Conservation (phyloP, 306 rosid species). For the Rosa chinensis region DNA sequence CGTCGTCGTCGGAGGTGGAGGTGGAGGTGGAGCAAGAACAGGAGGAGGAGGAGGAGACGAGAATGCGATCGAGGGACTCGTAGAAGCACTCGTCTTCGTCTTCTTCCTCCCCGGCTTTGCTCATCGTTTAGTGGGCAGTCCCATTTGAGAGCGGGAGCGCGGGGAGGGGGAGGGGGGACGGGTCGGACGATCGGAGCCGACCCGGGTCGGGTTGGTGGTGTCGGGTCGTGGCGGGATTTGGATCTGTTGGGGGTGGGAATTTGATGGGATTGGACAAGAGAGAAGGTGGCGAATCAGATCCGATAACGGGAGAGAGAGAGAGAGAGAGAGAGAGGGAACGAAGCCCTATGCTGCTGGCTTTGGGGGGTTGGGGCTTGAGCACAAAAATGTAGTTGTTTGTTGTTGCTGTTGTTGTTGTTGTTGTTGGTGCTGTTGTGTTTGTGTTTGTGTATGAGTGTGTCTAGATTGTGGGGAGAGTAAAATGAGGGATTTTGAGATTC, state of each 20-base stretch:
- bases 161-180: conserved; percentile 52
- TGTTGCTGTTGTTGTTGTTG: not conserved
- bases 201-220: conserved; percentile 2
- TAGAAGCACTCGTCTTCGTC: conserved; percentile 69
- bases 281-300: conserved; percentile 52
- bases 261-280: conserved; percentile 35
- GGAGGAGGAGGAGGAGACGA: conserved; percentile 48
- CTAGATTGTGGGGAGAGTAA: conserved; percentile 2
- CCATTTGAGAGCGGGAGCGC: conserved; percentile 61
- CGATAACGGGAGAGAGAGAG: conserved; percentile 26
- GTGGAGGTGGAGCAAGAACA: conserved; percentile 86
- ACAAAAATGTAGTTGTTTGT: conserved; percentile 31
- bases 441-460: not conserved
- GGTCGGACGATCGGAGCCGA: conserved; percentile 35
- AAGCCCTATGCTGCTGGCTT: conserved; percentile 65
- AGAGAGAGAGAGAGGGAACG: conserved; percentile 38
- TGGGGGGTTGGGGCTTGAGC: conserved; percentile 36
- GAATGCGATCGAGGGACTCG: conserved; percentile 85
- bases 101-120: conserved; percentile 52
- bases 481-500: not conserved
- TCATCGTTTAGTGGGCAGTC: conserved; percentile 84
- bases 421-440: conserved; percentile 1
- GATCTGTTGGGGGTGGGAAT: conserved; percentile 10
- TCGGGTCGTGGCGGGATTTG: not conserved
- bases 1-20: conserved; percentile 50